These are phyloP conservation scores for Myriosclerotinia scirpicola DNA, from an alignment of 2,329 filamentous ascomycete species.

Conservation along the genomic window DNA sequence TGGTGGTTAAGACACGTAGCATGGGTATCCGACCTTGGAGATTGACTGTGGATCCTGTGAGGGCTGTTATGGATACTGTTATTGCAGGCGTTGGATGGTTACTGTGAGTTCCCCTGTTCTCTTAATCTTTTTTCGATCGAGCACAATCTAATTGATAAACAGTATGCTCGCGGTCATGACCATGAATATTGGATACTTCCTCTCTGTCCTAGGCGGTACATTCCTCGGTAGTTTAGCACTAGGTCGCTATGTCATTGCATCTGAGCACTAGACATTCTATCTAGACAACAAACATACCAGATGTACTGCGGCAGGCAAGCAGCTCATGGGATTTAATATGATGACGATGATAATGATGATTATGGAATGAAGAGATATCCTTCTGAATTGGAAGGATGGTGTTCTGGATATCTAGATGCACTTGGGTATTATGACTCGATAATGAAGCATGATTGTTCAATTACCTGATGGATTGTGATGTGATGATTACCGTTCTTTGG, in stretches of 20 bases:
- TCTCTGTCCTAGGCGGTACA: conserved; percentile 73
- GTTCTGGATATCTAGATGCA: neutral
- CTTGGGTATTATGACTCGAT: conserved; percentile 12
- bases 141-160: conserved; percentile 16
- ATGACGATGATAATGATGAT: conserved; percentile 3
- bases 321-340: conserved; percentile 15
- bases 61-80: conserved; percentile 68
- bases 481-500: neutral
- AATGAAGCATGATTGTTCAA: conserved; percentile 17
- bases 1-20: conserved; percentile 63
- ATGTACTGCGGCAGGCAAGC: conserved; percentile 24
- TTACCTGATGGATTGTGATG: neutral
- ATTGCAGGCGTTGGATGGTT: conserved; percentile 80
- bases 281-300: neutral
- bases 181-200: conserved; percentile 81
- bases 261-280: conserved; percentile 29
- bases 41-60: conserved; percentile 73
- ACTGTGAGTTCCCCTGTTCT: conserved; percentile 61
- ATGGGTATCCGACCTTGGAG: conserved; percentile 68
- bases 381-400: neutral
- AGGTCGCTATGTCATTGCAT: conserved; percentile 36
- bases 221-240: conserved; percentile 77
- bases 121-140: conserved; percentile 21
- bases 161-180: conserved; percentile 95
- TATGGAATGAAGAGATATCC: too few species aligned